Evolutionary conservation across 108 stramenopile species (phyloP).

Genomic region (Fragilaria crotonensis): DNA sequence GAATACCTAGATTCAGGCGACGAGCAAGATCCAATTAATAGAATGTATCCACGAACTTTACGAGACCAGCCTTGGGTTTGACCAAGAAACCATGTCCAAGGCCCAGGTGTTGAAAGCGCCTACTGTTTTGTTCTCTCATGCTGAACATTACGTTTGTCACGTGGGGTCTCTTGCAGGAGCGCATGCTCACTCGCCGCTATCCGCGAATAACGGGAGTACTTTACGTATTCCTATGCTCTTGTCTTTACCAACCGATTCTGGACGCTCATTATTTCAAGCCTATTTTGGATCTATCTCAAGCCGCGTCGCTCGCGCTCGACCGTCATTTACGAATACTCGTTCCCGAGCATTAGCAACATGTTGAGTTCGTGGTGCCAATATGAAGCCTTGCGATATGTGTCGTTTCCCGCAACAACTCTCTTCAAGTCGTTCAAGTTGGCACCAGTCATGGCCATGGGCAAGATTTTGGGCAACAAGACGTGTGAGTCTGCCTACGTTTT

Average conservation of each 20-base stretch:
- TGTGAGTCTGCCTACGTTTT: no score
- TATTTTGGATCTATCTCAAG: constrained; percentile 77
- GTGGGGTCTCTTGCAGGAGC: constrained; percentile 92
- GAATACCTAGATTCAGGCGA: background rate
- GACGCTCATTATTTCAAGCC: constrained; percentile 87
- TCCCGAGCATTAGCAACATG: constrained; percentile 95
- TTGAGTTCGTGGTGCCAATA: constrained; percentile 98
- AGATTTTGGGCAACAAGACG: constrained; percentile 80
- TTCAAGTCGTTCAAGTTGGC: constrained; percentile 97
- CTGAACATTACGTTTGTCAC: constrained; percentile 85
- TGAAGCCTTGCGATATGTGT: constrained; percentile 94
- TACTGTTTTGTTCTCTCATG: constrained; percentile 81
- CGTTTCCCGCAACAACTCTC: constrained; percentile 95
- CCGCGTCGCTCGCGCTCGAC: constrained; percentile 70
- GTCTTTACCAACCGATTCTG: constrained; percentile 95
- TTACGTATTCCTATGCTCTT: constrained; percentile 84
- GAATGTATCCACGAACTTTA: background rate
- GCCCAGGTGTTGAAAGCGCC: constrained; percentile 62
- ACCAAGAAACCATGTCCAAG: constrained; percentile 42
- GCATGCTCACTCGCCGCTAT: constrained; percentile 88
- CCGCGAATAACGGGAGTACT: constrained; percentile 86
- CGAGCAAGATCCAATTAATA: background rate
- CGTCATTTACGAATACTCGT: constrained; percentile 91
- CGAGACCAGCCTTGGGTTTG: constrained; percentile 32
- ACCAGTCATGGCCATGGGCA: constrained; percentile 98